These are phyloP conservation scores for Acer yangbiense DNA, from an alignment of 345 rosid genomes.

Conservation along the genomic window DNA sequence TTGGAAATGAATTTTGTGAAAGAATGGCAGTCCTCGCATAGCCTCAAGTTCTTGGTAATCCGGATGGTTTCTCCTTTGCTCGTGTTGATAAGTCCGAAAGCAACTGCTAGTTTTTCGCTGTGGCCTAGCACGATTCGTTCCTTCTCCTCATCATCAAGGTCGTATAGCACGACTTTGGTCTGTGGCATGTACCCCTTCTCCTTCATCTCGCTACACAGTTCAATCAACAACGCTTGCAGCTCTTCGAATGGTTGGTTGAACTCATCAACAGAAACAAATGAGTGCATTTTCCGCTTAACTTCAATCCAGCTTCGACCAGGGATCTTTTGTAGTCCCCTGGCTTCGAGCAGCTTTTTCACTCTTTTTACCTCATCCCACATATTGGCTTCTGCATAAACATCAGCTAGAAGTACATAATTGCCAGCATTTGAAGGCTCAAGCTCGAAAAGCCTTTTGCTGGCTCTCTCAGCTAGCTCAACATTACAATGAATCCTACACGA, in stretches of 20 bases:
- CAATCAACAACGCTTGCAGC: slow-evolving; percentile 67
- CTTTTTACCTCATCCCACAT: slow-evolving; percentile 76
- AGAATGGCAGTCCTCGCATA: slow-evolving; percentile 88
- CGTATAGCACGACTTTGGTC: slow-evolving; percentile 81
- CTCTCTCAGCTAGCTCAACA: slow-evolving; percentile 79
- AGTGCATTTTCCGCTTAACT: slow-evolving; percentile 62
- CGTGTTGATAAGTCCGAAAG: slow-evolving; percentile 77
- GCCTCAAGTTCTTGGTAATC: slow-evolving; percentile 81
- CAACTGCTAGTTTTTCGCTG: slow-evolving; percentile 84
- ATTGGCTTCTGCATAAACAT: slow-evolving; percentile 71
- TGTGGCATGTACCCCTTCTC: slow-evolving; percentile 79
- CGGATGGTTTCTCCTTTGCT: slow-evolving; percentile 65
- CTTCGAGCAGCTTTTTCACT: slow-evolving; percentile 68
- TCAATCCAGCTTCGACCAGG: slow-evolving; percentile 86
- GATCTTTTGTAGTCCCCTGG: slow-evolving; percentile 57
- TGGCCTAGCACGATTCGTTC: slow-evolving; percentile 83
- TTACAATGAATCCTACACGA: slow-evolving; percentile 86
- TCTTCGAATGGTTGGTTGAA: slow-evolving; percentile 62
- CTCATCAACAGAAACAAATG: slow-evolving; percentile 71
- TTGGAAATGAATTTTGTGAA: slow-evolving; percentile 81
- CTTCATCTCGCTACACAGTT: slow-evolving; percentile 75
- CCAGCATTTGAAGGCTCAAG: slow-evolving; percentile 84
- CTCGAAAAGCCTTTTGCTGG: slow-evolving; percentile 62
- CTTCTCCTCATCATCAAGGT: slow-evolving; percentile 71
- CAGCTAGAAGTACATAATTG: slow-evolving; percentile 77